These are phyloP conservation scores for Ceratocystis lukuohia DNA, from an alignment of 2,329 filamentous ascomycete genomes.

Conservation along the genomic window DNA sequence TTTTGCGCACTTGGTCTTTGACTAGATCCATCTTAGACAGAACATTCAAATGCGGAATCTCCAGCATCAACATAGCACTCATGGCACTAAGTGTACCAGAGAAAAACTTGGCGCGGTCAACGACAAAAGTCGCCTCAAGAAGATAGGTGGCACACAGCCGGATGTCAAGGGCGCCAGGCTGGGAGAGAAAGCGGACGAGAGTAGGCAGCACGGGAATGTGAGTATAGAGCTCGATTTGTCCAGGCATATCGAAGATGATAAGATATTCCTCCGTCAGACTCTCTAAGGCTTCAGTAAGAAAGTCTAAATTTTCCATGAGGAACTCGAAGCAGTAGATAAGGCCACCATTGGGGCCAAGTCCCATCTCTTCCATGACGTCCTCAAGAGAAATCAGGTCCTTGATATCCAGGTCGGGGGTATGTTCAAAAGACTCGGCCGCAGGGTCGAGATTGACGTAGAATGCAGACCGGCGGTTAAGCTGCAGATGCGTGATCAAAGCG, in stretches of 20 bases:
- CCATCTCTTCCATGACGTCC: conserved; percentile 93
- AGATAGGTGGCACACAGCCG: conserved; percentile 88
- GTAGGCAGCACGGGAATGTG: conserved; percentile 85
- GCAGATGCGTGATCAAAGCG: conserved; percentile 81
- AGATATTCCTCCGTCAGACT: conserved; percentile 85
- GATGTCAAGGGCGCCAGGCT: conserved; percentile 70
- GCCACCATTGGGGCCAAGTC: conserved; percentile 79
- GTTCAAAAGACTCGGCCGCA: conserved; percentile 82
- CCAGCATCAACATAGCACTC: conserved; percentile 98
- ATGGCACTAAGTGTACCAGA: conserved; percentile 89
- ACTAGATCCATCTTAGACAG: conserved; percentile 96
- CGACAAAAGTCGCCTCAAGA: conserved; percentile 87
- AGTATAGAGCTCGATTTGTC: conserved; percentile 96
- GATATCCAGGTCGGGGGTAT: conserved; percentile 87
- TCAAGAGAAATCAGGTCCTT: conserved; percentile 86
- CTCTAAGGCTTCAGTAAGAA: conserved; percentile 73
- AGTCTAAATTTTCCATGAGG: conserved; percentile 86
- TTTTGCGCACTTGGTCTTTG: conserved; percentile 74
- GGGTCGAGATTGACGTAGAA: conserved; percentile 99
- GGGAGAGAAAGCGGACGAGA: conserved; percentile 67
- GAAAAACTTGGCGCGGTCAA: conserved; percentile 95
- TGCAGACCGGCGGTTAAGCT: conserved; percentile 78
- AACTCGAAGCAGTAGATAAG: conserved; percentile 97
- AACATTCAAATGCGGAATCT: conserved; percentile 92
- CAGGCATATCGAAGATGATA: conserved; percentile 97